phyloP scores from a whole-genome alignment of 768 basidiomycete genomes.

The Macrocybe gigantea region DNA sequence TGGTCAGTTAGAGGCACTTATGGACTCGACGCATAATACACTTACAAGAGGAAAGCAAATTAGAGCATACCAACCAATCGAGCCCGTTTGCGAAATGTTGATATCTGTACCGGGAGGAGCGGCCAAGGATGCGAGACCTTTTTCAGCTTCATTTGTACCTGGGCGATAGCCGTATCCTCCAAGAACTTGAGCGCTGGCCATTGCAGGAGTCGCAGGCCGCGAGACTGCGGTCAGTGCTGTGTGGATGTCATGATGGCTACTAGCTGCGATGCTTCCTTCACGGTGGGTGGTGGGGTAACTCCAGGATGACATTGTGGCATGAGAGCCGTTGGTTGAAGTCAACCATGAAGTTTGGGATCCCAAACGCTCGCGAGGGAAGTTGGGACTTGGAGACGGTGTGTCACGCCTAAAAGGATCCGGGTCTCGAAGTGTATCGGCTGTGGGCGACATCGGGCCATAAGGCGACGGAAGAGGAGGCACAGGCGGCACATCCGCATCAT shows the following conservation, averaged over 20 bases:
- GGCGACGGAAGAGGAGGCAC: conserved; percentile 64
- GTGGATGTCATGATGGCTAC: conserved; percentile 36
- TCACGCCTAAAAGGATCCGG: conserved; percentile 65
- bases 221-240: conserved; percentile 33
- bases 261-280: conserved; percentile 26
- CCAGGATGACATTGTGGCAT: conserved; percentile 58
- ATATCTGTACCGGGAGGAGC: conserved; percentile 38
- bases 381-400: conserved; percentile 30
- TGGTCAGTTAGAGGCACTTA: neutral
- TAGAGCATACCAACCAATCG: conserved; percentile 56
- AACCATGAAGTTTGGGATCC: conserved; percentile 74
- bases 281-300: conserved; percentile 53
- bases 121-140: conserved; percentile 41
- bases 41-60: conserved; percentile 71
- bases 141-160: conserved; percentile 42
- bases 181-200: conserved; percentile 56
- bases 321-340: conserved; percentile 55
- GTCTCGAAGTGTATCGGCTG: conserved; percentile 31
- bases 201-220: conserved; percentile 45
- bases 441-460: conserved; percentile 44
- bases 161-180: conserved; percentile 65
- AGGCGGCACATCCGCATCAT: conserved; percentile 49
- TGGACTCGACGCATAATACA: conserved; percentile 7
- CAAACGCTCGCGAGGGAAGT: conserved; percentile 40
- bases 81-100: conserved; percentile 49